A percentile compares a stretch with the other conserved stretches of the same genome.
Conservation (phyloP, 116 monocot genomes). For the Zostera marina region DNA sequence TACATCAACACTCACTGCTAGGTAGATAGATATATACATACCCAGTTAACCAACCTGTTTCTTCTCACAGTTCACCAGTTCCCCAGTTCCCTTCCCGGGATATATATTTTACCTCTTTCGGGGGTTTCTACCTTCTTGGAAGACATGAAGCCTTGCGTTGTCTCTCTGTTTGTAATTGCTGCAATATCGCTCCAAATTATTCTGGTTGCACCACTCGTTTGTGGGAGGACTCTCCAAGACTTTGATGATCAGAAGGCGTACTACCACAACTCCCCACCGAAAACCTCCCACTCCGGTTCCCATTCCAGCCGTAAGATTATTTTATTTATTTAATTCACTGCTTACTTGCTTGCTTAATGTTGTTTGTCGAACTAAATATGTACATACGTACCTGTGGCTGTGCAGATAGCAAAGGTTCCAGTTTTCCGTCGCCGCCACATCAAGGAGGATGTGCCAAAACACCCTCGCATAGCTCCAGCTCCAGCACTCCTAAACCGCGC, state of each 20-base stretch:
- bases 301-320: constrained; percentile 1
- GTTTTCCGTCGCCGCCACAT: neutral
- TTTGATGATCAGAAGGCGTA: neutral
- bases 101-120: too few species aligned
- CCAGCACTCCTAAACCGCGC: neutral
- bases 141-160: constrained; percentile 1
- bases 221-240: neutral
- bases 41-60: too few species aligned
- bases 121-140: too few species aligned
- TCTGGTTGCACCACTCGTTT: neutral
- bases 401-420: neutral
- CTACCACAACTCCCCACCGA: neutral
- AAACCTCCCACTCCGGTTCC: neutral
- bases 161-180: neutral
- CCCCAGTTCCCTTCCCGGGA: too few species aligned
- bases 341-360: neutral
- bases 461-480: neutral
- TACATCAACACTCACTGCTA: too few species aligned
- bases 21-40: too few species aligned
- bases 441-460: neutral
- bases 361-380: neutral
- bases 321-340: neutral
- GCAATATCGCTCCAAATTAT: neutral
- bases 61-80: too few species aligned
- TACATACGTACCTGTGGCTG: neutral